These are phyloP conservation scores for Sarocladiaceae sp. DNA, from an alignment of 2,329 filamentous ascomycete species.

Conservation along the genomic window DNA sequence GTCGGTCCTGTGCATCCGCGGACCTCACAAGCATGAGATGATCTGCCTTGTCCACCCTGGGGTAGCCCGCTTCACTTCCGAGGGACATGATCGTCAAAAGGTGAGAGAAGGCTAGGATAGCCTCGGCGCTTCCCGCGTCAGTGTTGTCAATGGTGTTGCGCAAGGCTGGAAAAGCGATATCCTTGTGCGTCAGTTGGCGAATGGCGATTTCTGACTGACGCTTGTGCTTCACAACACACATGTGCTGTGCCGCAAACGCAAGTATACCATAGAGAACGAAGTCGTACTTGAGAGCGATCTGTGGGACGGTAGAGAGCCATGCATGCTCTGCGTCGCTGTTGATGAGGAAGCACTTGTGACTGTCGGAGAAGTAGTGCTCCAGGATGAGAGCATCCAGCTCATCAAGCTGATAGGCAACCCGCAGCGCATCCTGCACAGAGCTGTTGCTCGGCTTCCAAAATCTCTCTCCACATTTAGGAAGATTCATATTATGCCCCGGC, in stretches of 20 bases:
- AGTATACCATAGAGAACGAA: neutral
- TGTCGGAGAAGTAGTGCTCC: neutral
- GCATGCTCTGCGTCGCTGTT: neutral
- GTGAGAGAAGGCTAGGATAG: constrained; percentile 1
- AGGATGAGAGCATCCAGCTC: neutral
- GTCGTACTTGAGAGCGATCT: neutral
- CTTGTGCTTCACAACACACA: too few species aligned
- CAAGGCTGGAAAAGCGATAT: neutral
- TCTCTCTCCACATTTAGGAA: neutral
- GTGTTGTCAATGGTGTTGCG: neutral
- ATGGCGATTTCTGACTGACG: too few species aligned
- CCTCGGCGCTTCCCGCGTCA: neutral
- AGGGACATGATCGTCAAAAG: neutral
- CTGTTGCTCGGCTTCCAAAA: too few species aligned
- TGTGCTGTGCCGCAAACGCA: neutral
- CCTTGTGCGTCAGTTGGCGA: too few species aligned
- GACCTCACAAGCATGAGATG: neutral
- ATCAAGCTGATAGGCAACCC: neutral
- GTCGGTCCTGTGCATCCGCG: neutral
- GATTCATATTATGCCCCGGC: neutral
- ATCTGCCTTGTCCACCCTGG: neutral
- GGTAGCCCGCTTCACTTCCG: neutral
- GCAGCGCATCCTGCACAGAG: neutral
- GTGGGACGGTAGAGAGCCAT: neutral
- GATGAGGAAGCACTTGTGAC: neutral